These are phyloP conservation scores for Talaromyces trachyspermus DNA, from an alignment of 495 filamentous ascomycete species.

Conservation along the genomic window DNA sequence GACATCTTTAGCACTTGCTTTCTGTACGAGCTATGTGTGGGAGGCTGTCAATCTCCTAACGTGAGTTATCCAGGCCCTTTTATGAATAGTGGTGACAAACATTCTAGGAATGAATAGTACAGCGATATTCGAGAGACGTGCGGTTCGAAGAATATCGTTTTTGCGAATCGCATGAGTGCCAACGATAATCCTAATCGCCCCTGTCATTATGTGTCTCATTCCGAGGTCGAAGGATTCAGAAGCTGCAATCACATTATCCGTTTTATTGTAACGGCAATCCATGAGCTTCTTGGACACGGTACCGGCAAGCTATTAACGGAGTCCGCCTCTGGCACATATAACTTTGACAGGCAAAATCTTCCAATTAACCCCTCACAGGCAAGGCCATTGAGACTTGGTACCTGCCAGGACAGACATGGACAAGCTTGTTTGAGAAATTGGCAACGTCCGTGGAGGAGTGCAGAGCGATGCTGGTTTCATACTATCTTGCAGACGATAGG, in stretches of 20 bases:
- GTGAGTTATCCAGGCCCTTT: conserved; percentile 21
- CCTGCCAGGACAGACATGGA: conserved; percentile 41
- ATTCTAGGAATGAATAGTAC: too few relatives aligned
- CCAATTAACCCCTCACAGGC: conserved; percentile 37
- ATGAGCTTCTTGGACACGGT: conserved; percentile 42
- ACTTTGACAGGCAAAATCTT: conserved; percentile 35
- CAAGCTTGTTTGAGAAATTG: conserved; percentile 34
- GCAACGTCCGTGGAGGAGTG: conserved; percentile 44
- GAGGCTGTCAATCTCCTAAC: conserved; percentile 40
- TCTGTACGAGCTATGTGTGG: conserved; percentile 39
- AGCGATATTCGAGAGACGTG: conserved; percentile 38
- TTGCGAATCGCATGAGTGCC: conserved; percentile 35
- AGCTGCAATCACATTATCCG: conserved; percentile 31
- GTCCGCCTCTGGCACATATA: conserved; percentile 24
- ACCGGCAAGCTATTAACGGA: conserved; percentile 25
- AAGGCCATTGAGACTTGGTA: conserved; percentile 39
- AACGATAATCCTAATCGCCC: conserved; percentile 24
- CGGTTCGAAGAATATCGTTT: conserved; percentile 44
- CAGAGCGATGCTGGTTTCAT: conserved; percentile 34
- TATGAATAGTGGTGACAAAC: too few relatives aligned
- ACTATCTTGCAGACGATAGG: conserved; percentile 35
- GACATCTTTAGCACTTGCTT: conserved; percentile 27
- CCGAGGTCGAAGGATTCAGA: conserved; percentile 28
- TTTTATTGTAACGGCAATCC: conserved; percentile 34
- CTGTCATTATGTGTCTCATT: conserved; percentile 28